phyloP scores from a whole-genome alignment of 305 asterid genomes.

The Withania somnifera region DNA sequence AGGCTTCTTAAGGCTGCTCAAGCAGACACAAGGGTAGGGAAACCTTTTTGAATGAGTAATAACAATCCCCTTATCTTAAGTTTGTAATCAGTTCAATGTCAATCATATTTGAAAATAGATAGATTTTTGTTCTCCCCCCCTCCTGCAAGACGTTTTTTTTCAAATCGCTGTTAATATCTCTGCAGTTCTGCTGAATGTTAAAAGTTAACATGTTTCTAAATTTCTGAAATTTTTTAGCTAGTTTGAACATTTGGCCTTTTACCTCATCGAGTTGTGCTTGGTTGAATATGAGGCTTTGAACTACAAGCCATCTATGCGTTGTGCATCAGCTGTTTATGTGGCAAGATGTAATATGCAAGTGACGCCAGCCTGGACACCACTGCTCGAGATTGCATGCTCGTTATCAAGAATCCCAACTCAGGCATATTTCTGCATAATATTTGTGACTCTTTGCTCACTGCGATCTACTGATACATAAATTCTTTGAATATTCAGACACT shows the following conservation, averaged over 20 bases:
- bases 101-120: neutral
- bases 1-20: slow-evolving; percentile 88
- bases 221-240: slow-evolving; percentile 24
- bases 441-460: neutral
- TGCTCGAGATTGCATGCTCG: slow-evolving; percentile 53
- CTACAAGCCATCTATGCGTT: slow-evolving; percentile 80
- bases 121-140: neutral
- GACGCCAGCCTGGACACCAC: slow-evolving; percentile 69
- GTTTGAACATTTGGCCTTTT: slow-evolving; percentile 81
- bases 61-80: neutral
- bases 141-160: neutral
- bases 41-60: neutral
- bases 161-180: neutral
- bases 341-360: slow-evolving; percentile 68
- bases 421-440: slow-evolving; percentile 23
- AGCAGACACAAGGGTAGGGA: slow-evolving; percentile 43
- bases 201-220: neutral
- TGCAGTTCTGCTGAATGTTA: neutral
- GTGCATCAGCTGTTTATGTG: slow-evolving; percentile 89
- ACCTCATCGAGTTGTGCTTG: slow-evolving; percentile 86
- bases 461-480: slow-evolving; percentile 1
- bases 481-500: slow-evolving; percentile 29
- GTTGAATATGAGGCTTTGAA: slow-evolving; percentile 74
- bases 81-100: neutral
- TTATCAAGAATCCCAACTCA: slow-evolving; percentile 62